Evolutionary conservation across 305 asterid genomes (phyloP).

Genomic region (Fraxinus paxiana): DNA sequence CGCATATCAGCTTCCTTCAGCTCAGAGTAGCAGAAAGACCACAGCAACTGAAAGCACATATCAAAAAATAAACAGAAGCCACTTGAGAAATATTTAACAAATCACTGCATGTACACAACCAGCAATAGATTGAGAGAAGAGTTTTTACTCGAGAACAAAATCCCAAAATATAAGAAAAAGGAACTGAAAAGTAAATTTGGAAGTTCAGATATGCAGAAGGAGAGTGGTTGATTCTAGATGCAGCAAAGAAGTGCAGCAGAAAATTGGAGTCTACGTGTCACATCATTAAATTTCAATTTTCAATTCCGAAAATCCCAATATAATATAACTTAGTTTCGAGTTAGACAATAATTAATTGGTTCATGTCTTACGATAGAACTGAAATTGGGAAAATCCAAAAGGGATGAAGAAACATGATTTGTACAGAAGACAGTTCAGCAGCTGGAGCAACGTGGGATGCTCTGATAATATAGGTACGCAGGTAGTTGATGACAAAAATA

Average conservation of each 20-base stretch:
- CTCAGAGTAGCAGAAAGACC: slow-evolving; percentile 80
- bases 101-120: background rate
- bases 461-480: background rate
- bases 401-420: background rate
- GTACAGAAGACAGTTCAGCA: background rate
- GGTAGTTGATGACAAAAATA: background rate
- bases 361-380: background rate
- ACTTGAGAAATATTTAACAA: background rate
- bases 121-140: background rate
- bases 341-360: background rate
- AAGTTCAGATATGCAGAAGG: background rate
- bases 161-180: background rate
- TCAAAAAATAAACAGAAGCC: slow-evolving; percentile 15
- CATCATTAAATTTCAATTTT: background rate
- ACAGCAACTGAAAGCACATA: slow-evolving; percentile 52
- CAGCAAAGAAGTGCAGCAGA: background rate
- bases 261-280: background rate
- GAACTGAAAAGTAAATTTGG: background rate
- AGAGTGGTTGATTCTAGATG: background rate
- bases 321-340: background rate
- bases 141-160: background rate
- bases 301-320: background rate
- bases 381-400: background rate
- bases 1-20: slow-evolving; percentile 56
- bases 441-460: background rate